Evolutionary conservation across 163 green algal species (phyloP), one percentile per base, ranked within the genome.

Genomic region (Picocystis sp.): DNA sequence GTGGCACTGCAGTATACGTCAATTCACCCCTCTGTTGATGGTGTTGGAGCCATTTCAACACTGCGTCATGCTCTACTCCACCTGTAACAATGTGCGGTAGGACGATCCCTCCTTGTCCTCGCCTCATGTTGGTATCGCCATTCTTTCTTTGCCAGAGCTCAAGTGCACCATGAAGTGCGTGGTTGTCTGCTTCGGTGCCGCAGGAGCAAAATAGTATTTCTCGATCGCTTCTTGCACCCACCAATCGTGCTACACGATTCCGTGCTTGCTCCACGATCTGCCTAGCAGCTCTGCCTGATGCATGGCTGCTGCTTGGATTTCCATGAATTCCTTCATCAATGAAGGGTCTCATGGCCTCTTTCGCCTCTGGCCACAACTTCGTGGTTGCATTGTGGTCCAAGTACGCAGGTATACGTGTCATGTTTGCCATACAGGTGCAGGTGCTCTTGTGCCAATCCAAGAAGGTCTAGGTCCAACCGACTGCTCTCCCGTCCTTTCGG

Each of bases 141-240:
- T 73, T 29, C 13, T 17, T 42, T 49, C 51, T 11, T 22, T 47
- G 47, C 22, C 35, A 44, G 19, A 11, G 15, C 22, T 34, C 50
- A 3, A 80, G 57, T 0, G 78, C 46, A 0, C 73, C 70, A 43
- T 57, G 75, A 17, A 93, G 74, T 10, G 83, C 83, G 70, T 73
- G 85, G 58, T 86, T 84, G 64, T 93, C 76, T 1, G 60, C 69
- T 53, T 93, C 83, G 21, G 82, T 87, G 49, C 83, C 83, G 43
- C 83, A 87, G 1, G 62, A 70, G 1, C 74, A 86, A 68, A 93
- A 93, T 23, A 65, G 60, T 2, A 92, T 61, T 61, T 89, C 62
- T 3, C 53, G 44, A 9, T 5, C 66, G 47, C 0, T 56, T 3
- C 47, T 45, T 45, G 62, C 67, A 13, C 51, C 54, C 11, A 92